A percentile compares a stretch with the other conserved stretches of the same genome.
Evolutionary conservation across 2,329 filamentous ascomycete species (phyloP).

Genomic region (Diaporthe australafricana): DNA sequence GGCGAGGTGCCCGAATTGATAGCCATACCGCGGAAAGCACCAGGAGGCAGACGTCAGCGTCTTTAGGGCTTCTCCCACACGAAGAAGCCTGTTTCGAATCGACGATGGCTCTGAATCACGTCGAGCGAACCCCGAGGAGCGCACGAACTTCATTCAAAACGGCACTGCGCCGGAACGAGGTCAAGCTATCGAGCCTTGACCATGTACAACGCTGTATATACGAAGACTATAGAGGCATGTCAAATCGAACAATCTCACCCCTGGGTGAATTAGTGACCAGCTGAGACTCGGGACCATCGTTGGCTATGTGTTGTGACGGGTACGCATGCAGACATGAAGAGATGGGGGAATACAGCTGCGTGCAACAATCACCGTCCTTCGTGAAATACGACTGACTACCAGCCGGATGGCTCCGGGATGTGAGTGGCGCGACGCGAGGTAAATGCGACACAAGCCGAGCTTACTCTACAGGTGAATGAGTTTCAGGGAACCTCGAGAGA

Average conservation of each 20-base stretch:
- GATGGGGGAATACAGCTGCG: no score
- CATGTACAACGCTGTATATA: constrained; percentile 26
- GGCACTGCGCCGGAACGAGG: not conserved
- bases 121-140: not conserved
- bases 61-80: not conserved
- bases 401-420: not conserved
- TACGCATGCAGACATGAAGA: no score
- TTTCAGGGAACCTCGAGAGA: no score
- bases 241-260: not conserved
- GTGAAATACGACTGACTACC: not conserved
- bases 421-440: not conserved
- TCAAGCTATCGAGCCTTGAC: not conserved
- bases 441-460: no score
- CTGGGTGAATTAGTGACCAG: not conserved
- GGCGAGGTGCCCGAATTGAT: constrained; percentile 21
- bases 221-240: constrained; percentile 12
- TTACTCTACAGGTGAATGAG: not conserved
- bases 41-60: not conserved
- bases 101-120: not conserved
- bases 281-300: not conserved
- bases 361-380: not conserved
- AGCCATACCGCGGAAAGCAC: constrained; percentile 4
- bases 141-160: not conserved
- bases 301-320: not conserved
- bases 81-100: not conserved